Percentiles rank a stretch among this genome's conserved stretches.
Conservation (phyloP, 23 red algal genomes). For the Agarophyton chilense region DNA sequence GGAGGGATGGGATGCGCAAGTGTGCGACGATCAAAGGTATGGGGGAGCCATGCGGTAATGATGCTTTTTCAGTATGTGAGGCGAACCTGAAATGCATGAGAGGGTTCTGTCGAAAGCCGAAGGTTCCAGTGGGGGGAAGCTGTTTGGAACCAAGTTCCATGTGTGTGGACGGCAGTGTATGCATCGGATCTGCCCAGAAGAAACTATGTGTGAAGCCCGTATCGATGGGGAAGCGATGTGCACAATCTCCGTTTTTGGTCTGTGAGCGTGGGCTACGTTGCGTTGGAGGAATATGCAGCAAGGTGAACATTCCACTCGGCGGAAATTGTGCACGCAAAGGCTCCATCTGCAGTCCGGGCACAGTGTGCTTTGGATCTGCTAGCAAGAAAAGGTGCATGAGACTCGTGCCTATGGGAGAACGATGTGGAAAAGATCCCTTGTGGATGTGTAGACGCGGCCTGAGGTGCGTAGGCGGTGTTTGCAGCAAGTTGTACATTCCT, state of each 20-base stretch:
- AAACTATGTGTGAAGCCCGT: slow-evolving; percentile 54
- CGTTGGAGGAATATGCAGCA: background rate
- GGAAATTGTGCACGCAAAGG: background rate
- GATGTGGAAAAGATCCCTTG: background rate
- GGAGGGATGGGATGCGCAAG: background rate
- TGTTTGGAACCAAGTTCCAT: background rate
- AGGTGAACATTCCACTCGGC: background rate
- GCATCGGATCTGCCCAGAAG: background rate
- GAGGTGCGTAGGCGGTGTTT: background rate
- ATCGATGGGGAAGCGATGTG: background rate
- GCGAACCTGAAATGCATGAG: slow-evolving; percentile 14
- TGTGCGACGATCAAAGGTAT: slow-evolving; percentile 13
- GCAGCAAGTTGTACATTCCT: background rate
- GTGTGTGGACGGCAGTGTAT: slow-evolving; percentile 18
- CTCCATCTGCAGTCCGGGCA: background rate
- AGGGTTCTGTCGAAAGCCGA: background rate
- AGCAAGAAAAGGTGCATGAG: background rate
- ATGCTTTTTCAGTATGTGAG: background rate
- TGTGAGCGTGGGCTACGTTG: slow-evolving; percentile 19
- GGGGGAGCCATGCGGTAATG: background rate
- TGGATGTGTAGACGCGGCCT: slow-evolving; percentile 4
- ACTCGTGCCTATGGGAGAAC: background rate
- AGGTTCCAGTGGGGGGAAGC: background rate
- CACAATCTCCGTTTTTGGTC: background rate
- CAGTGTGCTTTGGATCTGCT: background rate